phyloP scores from a whole-genome alignment of 2,329 filamentous ascomycete species.

The Clarireedia hainanense region DNA sequence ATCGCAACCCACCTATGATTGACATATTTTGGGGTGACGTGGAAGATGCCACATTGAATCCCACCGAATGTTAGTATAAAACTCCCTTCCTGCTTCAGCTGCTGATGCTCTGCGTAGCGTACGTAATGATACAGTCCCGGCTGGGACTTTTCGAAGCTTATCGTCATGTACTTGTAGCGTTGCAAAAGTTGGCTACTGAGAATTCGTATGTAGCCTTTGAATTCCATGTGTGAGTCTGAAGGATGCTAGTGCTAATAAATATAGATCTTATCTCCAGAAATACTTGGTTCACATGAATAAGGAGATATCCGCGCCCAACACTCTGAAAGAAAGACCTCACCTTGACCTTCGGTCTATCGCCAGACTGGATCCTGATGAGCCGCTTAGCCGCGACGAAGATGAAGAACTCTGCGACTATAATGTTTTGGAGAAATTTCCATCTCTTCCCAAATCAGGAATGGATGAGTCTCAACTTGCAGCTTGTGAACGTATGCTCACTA shows the following conservation, averaged over 20 bases:
- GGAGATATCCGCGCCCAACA: constrained; percentile 10
- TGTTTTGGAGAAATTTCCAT: constrained; percentile 47
- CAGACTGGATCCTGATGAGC: background rate
- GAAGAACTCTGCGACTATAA: constrained; percentile 39
- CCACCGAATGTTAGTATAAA: constrained; percentile 45
- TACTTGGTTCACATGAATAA: constrained; percentile 2
- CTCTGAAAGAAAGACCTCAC: constrained; percentile 3
- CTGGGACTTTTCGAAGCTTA: constrained; percentile 70
- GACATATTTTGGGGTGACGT: constrained; percentile 64
- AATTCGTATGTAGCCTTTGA: background rate
- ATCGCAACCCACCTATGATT: constrained; percentile 60
- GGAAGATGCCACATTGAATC: constrained; percentile 59
- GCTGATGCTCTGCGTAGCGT: constrained; percentile 16
- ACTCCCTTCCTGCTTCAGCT: background rate
- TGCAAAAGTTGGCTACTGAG: constrained; percentile 46
- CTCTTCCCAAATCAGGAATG: constrained; percentile 39
- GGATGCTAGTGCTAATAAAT: background rate
- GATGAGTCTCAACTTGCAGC: constrained; percentile 67
- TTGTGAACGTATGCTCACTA: constrained; percentile 61
- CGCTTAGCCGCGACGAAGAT: constrained; percentile 6
- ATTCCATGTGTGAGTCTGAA: background rate
- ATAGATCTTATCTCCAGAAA: constrained; percentile 3
- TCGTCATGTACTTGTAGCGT: constrained; percentile 61
- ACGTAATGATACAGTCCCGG: constrained; percentile 70
- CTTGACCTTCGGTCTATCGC: constrained; percentile 9